These are phyloP conservation scores for Nannochloris sp. DNA, from an alignment of 139 green algal genomes.

Conservation along the genomic window DNA sequence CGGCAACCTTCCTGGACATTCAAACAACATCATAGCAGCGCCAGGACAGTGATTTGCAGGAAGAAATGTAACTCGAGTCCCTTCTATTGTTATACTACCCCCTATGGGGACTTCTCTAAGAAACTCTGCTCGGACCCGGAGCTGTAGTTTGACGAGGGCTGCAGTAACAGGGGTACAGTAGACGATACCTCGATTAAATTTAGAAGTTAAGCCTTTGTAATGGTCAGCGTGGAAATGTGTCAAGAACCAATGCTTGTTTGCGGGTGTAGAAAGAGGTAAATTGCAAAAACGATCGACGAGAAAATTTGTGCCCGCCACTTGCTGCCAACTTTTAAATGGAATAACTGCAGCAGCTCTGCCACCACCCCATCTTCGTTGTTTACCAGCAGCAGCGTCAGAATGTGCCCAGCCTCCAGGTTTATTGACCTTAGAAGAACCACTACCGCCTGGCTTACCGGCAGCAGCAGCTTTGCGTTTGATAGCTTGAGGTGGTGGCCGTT, in stretches of 20 bases:
- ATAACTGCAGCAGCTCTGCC: not conserved
- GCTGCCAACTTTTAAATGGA: conserved; percentile 36
- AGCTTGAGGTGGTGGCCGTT: too few relatives aligned
- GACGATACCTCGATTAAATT: conserved; percentile 47
- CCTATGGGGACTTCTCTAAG: conserved; percentile 19
- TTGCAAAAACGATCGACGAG: conserved; percentile 67
- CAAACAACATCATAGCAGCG: conserved; percentile 58
- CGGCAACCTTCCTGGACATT: conserved; percentile 33
- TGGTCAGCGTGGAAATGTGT: conserved; percentile 88
- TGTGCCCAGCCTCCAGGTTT: not conserved
- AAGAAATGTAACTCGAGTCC: conserved; percentile 69
- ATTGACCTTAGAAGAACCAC: not conserved
- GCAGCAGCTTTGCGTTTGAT: too few relatives aligned
- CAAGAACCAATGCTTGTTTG: conserved; percentile 61
- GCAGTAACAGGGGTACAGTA: conserved; percentile 68
- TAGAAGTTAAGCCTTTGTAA: conserved; percentile 47
- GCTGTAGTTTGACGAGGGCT: conserved; percentile 42
- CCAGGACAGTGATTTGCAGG: conserved; percentile 94
- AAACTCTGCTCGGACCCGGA: conserved; percentile 34
- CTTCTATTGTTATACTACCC: conserved; percentile 41
- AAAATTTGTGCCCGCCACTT: conserved; percentile 53
- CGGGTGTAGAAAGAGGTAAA: conserved; percentile 3
- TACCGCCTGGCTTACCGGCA: too few relatives aligned
- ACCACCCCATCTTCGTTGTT: not conserved
- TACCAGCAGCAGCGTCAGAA: not conserved